A percentile compares a stretch with the other conserved stretches of the same genome.
phyloP scores from a whole-genome alignment of 345 rosid genomes.

The Salix brachista region DNA sequence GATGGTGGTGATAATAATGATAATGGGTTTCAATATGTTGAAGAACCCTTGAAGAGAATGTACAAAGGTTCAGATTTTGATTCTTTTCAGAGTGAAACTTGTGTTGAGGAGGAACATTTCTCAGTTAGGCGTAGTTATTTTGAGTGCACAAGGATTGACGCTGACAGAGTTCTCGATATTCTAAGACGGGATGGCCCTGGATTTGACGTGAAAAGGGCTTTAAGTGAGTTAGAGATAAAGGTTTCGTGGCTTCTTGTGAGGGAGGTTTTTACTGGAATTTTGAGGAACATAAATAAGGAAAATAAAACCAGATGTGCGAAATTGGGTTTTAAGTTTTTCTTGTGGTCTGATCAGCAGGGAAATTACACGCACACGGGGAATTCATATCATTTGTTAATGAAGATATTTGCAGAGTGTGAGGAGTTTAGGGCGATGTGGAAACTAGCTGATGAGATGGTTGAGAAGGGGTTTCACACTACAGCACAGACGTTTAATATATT shows the following conservation, averaged over 20 bases:
- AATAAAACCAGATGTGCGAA: conserved; percentile 58
- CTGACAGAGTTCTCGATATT: conserved; percentile 50
- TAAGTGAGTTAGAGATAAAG: conserved; percentile 52
- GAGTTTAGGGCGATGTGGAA: conserved; percentile 94
- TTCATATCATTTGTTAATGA: conserved; percentile 72
- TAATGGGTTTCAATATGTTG: not conserved
- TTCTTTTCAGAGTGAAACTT: conserved; percentile 21
- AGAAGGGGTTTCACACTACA: conserved; percentile 63
- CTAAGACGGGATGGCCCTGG: conserved; percentile 63
- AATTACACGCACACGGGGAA: conserved; percentile 59
- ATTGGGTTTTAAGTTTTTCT: conserved; percentile 66
- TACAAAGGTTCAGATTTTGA: conserved; percentile 34
- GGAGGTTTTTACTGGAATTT: conserved; percentile 54
- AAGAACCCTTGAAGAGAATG: conserved; percentile 37
- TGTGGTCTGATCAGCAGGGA: conserved; percentile 63
- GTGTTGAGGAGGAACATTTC: conserved; percentile 13
- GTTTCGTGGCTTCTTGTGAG: conserved; percentile 76
- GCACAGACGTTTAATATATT: conserved; percentile 78
- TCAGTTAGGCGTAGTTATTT: conserved; percentile 31
- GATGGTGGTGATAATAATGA: not conserved
- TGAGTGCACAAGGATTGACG: conserved; percentile 39
- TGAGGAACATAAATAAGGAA: conserved; percentile 33
- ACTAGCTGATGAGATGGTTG: conserved; percentile 76
- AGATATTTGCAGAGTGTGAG: conserved; percentile 68
- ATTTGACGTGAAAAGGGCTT: conserved; percentile 31